phyloP scores from a whole-genome alignment of 768 basidiomycete genomes.

The Russula vinacea region DNA sequence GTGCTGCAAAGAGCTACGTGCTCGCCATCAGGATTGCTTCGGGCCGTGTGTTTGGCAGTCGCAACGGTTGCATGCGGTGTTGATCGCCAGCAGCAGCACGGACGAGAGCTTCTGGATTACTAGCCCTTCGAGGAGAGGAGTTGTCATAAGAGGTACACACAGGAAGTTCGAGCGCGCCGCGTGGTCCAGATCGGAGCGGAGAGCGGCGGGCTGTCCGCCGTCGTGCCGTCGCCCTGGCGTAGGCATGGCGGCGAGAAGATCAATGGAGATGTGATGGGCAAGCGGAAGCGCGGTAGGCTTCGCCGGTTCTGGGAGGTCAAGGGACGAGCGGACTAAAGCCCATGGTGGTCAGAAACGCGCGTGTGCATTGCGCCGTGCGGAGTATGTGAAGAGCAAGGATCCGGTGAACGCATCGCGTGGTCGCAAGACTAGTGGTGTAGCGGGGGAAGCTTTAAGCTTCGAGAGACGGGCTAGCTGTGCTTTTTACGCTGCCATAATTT shows the following conservation, averaged over 20 bases:
- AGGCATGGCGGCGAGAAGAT: conserved; percentile 6
- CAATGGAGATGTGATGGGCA: conserved; percentile 8
- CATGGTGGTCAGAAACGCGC: conserved; percentile 27
- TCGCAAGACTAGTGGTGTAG: conserved; percentile 25
- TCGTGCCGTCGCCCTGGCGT: neutral
- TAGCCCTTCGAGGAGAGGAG: conserved; percentile 10
- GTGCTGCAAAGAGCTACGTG: conserved; percentile 26
- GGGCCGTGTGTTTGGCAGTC: conserved; percentile 12
- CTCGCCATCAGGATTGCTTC: conserved; percentile 22
- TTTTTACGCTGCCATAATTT: conserved; percentile 26
- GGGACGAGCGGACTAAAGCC: neutral
- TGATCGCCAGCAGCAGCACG: conserved; percentile 8
- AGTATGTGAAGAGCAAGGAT: conserved; percentile 28
- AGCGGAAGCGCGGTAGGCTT: conserved; percentile 19
- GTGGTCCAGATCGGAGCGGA: conserved; percentile 18
- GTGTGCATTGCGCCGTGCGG: conserved; percentile 7
- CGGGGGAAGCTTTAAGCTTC: conserved; percentile 22
- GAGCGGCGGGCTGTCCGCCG: conserved; percentile 24
- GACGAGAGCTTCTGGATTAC: conserved; percentile 10
- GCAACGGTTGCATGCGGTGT: conserved; percentile 21
- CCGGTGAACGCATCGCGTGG: conserved; percentile 17
- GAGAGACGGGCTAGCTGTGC: conserved; percentile 15
- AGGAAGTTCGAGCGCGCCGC: conserved; percentile 2
- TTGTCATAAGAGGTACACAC: conserved; percentile 11
- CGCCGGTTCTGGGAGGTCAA: conserved; percentile 3